A percentile compares a stretch with the other conserved stretches of the same genome.
Conservation (phyloP, 495 filamentous ascomycete genomes). For the Aspergillus kassunensis region DNA sequence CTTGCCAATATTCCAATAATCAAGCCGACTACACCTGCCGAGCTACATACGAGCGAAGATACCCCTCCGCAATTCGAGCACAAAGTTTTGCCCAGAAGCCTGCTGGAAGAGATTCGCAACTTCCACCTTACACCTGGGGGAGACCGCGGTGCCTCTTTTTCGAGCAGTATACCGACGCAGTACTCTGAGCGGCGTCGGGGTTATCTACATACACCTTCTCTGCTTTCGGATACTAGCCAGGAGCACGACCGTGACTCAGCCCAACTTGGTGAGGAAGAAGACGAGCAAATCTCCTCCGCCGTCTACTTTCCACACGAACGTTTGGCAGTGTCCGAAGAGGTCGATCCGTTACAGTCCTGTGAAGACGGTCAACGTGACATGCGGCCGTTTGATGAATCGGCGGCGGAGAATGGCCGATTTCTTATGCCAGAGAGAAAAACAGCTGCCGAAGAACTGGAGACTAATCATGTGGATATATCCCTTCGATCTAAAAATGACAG, state of each 20-base stretch:
- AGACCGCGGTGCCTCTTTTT: slow-evolving; percentile 48
- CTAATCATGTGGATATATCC: slow-evolving; percentile 56
- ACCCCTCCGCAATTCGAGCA: slow-evolving; percentile 21
- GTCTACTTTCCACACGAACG: slow-evolving; percentile 87
- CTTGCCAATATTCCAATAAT: slow-evolving; percentile 28
- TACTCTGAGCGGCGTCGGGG: slow-evolving; percentile 33
- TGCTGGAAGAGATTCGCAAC: slow-evolving; percentile 62
- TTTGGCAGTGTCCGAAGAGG: slow-evolving; percentile 37
- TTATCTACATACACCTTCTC: slow-evolving; percentile 25
- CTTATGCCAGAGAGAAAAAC: slow-evolving; percentile 31
- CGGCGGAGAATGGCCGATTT: slow-evolving; percentile 31
- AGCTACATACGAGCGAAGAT: slow-evolving; percentile 21
- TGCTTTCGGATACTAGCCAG: slow-evolving; percentile 25
- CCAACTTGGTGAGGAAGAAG: slow-evolving; percentile 71
- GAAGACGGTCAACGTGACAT: slow-evolving; percentile 37
- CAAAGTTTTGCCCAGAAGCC: slow-evolving; percentile 39
- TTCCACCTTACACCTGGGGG: slow-evolving; percentile 55
- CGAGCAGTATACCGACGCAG: slow-evolving; percentile 50
- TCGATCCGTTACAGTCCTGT: slow-evolving; percentile 42
- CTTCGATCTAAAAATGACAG: slow-evolving; percentile 57
- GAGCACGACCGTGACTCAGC: slow-evolving; percentile 37
- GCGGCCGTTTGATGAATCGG: slow-evolving; percentile 31
- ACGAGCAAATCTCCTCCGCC: slow-evolving; percentile 92
- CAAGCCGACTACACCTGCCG: slow-evolving; percentile 7
- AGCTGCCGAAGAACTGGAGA: slow-evolving; percentile 31